phyloP scores from a whole-genome alignment of 306 rosid genomes.

The Cucumis melo region DNA sequence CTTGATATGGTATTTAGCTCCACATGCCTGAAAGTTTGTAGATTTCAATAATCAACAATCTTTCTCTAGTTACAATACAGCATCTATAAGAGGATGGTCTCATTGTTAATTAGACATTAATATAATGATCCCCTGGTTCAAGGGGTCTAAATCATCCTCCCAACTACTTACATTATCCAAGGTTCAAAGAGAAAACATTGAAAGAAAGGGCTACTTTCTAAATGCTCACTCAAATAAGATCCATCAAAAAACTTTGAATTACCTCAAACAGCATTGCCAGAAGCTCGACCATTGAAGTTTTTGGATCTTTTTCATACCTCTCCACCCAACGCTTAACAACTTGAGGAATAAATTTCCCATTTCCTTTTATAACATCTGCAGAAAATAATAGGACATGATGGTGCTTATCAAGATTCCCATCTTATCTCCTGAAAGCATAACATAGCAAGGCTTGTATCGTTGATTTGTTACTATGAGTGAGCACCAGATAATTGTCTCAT shows the following conservation, averaged over 20 bases:
- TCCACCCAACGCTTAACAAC: constrained; percentile 26
- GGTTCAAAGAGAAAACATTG: neutral
- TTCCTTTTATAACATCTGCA: constrained; percentile 60
- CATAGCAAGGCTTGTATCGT: neutral
- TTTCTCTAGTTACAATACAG: neutral
- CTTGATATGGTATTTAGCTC: constrained; percentile 54
- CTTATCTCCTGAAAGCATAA: neutral
- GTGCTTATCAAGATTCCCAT: neutral
- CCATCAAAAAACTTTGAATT: neutral
- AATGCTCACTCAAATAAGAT: neutral
- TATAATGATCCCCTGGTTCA: neutral
- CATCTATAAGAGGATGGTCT: neutral
- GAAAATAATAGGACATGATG: constrained; percentile 11
- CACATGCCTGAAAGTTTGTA: constrained; percentile 63
- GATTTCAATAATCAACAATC: constrained; percentile 11
- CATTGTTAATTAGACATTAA: neutral
- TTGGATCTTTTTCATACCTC: constrained; percentile 62
- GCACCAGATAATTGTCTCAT: neutral
- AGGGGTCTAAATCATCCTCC: neutral
- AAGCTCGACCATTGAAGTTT: constrained; percentile 69
- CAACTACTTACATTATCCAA: neutral
- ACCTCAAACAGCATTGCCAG: constrained; percentile 81
- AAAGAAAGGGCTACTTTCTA: neutral
- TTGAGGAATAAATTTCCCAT: constrained; percentile 52
- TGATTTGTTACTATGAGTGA: neutral